Percentiles rank a stretch among this genome's conserved stretches.
These are phyloP conservation scores for Podospora tetraspora DNA, from an alignment of 495 filamentous ascomycete genomes.

Conservation along the genomic window DNA sequence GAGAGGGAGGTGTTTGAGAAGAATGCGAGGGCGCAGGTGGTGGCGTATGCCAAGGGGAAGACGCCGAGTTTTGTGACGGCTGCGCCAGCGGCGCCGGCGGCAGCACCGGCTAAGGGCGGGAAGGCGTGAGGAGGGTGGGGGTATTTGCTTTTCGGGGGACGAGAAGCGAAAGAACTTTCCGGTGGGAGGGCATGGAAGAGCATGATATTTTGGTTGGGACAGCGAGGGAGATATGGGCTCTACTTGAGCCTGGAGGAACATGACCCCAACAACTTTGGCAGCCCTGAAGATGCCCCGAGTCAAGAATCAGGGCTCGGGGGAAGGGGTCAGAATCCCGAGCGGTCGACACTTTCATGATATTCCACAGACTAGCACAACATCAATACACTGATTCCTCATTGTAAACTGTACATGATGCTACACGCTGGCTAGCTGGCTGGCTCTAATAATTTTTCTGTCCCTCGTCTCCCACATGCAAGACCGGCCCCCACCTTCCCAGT, in stretches of 20 bases:
- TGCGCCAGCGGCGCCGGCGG: background rate
- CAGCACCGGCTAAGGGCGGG: background rate
- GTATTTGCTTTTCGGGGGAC: background rate
- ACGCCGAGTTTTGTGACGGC: slow-evolving; percentile 21
- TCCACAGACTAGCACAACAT: background rate
- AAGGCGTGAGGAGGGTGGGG: background rate
- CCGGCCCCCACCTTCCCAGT: background rate
- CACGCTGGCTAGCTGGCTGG: background rate
- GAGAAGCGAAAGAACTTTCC: background rate
- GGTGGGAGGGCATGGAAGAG: background rate
- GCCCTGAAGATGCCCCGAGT: background rate
- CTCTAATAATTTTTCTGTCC: background rate
- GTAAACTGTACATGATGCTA: background rate
- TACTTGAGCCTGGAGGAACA: background rate
- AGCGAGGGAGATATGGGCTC: background rate
- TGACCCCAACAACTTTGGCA: background rate
- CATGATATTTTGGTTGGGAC: background rate
- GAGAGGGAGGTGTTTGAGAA: slow-evolving; percentile 73
- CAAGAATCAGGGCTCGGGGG: background rate
- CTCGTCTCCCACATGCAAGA: background rate
- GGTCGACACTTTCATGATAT: background rate
- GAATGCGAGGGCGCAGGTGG: slow-evolving; percentile 75
- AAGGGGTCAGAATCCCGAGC: too few species aligned
- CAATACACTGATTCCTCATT: background rate
- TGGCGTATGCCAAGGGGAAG: slow-evolving; percentile 60